Percentiles rank a stretch among this genome's conserved stretches.
phyloP scores from a whole-genome alignment of 208 protist genomes.

The Wallacemonas sp. region DNA sequence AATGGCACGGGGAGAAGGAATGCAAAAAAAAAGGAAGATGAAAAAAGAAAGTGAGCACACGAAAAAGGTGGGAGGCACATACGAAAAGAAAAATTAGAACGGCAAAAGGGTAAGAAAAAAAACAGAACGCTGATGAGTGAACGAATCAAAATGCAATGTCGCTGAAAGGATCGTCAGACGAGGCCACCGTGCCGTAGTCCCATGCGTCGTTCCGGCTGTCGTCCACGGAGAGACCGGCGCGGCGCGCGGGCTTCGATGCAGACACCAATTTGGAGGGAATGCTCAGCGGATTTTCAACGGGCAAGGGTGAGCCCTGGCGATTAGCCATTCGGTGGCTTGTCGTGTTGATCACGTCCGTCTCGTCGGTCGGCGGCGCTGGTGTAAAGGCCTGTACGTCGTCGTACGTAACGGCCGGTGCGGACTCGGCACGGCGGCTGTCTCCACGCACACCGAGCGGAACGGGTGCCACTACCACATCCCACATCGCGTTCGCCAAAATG shows the following conservation, averaged over 20 bases:
- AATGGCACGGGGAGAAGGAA: no score
- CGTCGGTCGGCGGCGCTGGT: neutral
- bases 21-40: no score
- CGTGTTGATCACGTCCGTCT: neutral
- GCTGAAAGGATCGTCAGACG: neutral
- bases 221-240: neutral
- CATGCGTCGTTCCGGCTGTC: neutral
- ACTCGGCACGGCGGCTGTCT: neutral
- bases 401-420: neutral
- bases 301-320: neutral
- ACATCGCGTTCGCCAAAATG: neutral
- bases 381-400: neutral
- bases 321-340: neutral
- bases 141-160: neutral
- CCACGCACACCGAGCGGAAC: neutral
- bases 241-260: neutral
- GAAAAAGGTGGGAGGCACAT: conserved; percentile 8
- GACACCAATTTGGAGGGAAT: neutral
- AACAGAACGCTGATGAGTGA: neutral
- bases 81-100: neutral
- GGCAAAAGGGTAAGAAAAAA: neutral
- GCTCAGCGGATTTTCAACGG: neutral
- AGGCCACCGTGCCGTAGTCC: neutral
- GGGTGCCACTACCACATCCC: neutral
- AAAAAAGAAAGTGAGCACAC: no score